Base-by-base conservation (phyloP, 1,284 basidiomycete genomes). In the Ustilago esculenta region DNA sequence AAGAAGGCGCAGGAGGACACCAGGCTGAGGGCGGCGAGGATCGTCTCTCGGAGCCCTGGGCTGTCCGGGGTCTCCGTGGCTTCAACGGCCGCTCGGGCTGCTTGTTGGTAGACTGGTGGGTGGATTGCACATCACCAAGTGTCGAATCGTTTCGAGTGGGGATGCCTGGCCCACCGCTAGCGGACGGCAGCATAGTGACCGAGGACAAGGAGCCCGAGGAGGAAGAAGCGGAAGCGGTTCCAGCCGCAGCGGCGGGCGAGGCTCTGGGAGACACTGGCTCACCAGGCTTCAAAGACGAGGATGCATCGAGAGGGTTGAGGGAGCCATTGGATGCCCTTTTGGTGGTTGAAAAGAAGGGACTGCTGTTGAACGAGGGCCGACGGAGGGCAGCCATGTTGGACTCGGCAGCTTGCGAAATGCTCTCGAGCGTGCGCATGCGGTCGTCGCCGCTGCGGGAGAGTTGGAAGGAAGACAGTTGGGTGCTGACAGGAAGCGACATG, bases 401-500 rank as follows among this genome's bases (percentile, higher is more conserved):
- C 35, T 65, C 61, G 36, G 50, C 50, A 15, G 41, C 50, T 34
- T 65, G 61, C n/a, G 50, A 45, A 27, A 65, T 65, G 46, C 61
- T 65, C 15, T 65, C 67, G 17, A 70, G 56, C 1, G 52, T 50
- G 5, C 67, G 48, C 20, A 45, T 35, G 27, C 58, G 49, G 18
- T 61, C 65, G 10, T 70, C 67, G 25, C 43, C 35, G 20, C 60
- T 37, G 5, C 67, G 40, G 21, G 60, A 60, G 3, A 65, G 49
- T 23, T 55, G 56, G 45, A 66, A 70, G 15, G 55, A 52, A 1
- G 53, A 56, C 69, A 72, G 63, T 50, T 70, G 67, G 0, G 67
- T 60, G 39, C 60, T 69, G 29, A 76, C 60, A 7, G 75, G 75
- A 17, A 77, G 43, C 32, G 72, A 75, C 56, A 66, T 72, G 29